phyloP scores from a whole-genome alignment of 23 red algal genomes.

The Gracilaria caudata region DNA sequence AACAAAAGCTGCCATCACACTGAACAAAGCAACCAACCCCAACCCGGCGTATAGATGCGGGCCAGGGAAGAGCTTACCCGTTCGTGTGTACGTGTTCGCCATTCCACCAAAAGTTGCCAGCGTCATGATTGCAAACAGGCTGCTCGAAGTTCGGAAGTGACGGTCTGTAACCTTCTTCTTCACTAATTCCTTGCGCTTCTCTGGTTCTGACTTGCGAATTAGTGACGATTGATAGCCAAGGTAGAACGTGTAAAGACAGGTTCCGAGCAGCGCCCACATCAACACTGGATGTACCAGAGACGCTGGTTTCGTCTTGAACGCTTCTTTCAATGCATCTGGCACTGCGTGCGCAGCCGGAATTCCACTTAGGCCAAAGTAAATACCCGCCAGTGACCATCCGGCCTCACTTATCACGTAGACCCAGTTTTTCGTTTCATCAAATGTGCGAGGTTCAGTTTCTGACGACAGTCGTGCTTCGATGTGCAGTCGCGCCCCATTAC shows the following conservation, averaged over 20 bases:
- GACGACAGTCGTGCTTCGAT: not conserved
- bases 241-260: constrained; percentile 84
- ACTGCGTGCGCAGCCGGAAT: constrained; percentile 47
- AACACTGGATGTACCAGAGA: constrained; percentile 84
- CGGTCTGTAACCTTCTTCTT: constrained; percentile 65
- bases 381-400: not conserved
- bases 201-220: constrained; percentile 64
- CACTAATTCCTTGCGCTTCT: constrained; percentile 75
- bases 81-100: constrained; percentile 94
- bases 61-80: constrained; percentile 98
- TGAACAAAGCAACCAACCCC: constrained; percentile 79
- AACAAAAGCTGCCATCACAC: constrained; percentile 81
- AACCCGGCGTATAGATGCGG: constrained; percentile 97
- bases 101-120: constrained; percentile 94
- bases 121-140: constrained; percentile 87
- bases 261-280: constrained; percentile 80
- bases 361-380: constrained; percentile 30
- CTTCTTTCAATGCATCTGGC: constrained; percentile 70
- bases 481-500: not conserved
- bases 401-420: constrained; percentile 11
- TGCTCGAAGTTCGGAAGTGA: constrained; percentile 72
- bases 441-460: not conserved
- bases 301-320: constrained; percentile 89
- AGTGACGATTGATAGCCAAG: constrained; percentile 86
- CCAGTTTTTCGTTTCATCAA: constrained; percentile 1